Evolutionary conservation across 345 rosid species (phyloP), one percentile per base, ranked within the genome.

Genomic region (Barbarea vulgaris): DNA sequence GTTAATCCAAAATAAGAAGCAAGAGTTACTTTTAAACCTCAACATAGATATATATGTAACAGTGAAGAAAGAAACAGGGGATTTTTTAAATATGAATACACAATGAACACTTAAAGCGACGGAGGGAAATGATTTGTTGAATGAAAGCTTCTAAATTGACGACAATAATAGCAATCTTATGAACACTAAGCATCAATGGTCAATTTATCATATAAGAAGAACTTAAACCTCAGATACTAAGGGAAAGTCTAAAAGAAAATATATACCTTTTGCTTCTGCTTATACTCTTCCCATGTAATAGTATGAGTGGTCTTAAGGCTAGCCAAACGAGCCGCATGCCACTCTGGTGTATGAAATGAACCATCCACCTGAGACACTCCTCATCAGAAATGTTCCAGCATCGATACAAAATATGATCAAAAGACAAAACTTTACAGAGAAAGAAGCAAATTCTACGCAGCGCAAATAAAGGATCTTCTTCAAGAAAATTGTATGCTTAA

Each of bases 271-370:
- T 90, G 97, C 83, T 95, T 93, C 86, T 69, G 78, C 74, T 93
- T 95, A 76, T 76, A 90, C 77, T 90, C 97, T 81, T 95, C 99
- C 98, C 97, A 95, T 46, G 99, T 93, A 64, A 96, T 52, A 0
- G 99, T 93, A 62, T 90, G 93, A 47, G 99, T 88, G 36, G 97
- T 96, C 75, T 89, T 93, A 77, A 93, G 99, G 85, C 94, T 86
- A 58, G 96, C 97, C 89, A 95, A 86, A 83, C 97, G 99, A 85
- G 99, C 97, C 88, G 99, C 99, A 89, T 92, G 99, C 99, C 99
- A 95, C 85, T 84, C 98, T 95, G 99, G 99, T 85, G 98, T 87
- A 92, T 92, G 99, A 92, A 95, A 95, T 81, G 99, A 95, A 88
- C 98, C 98, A 90, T 95, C 99, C 97, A 95, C 97, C 99, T 95